Conservation (phyloP, 495 filamentous ascomycete genomes). For the Talaromyces stipitatus region DNA sequence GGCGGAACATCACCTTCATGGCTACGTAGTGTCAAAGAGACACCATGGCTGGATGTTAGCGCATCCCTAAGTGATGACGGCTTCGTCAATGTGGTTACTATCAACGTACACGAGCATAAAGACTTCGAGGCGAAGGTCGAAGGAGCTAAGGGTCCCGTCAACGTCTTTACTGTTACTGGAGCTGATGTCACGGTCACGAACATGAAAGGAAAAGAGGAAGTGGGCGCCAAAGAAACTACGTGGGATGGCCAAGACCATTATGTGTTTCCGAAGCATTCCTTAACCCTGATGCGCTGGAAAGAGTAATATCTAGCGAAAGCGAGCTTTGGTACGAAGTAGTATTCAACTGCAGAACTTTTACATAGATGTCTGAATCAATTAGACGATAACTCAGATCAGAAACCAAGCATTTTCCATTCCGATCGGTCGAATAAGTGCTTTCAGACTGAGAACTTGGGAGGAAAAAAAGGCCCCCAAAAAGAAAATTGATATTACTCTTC, state of each 20-base stretch:
- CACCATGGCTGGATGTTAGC: slow-evolving; percentile 65
- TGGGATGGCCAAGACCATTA: slow-evolving; percentile 55
- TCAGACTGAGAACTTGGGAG: neutral
- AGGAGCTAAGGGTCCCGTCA: slow-evolving; percentile 38
- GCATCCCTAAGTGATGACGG: slow-evolving; percentile 56
- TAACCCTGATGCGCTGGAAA: slow-evolving; percentile 63
- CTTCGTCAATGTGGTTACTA: slow-evolving; percentile 55
- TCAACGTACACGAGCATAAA: slow-evolving; percentile 56
- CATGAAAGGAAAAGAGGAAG: slow-evolving; percentile 51
- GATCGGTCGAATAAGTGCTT: neutral
- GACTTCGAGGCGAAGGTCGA: slow-evolving; percentile 49
- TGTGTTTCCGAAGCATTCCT: slow-evolving; percentile 55
- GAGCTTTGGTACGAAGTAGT: neutral
- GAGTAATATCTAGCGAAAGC: slow-evolving; percentile 8
- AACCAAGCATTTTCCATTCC: neutral
- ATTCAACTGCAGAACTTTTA: neutral
- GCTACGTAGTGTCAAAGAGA: slow-evolving; percentile 55
- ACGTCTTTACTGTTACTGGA: slow-evolving; percentile 55
- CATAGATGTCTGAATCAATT: neutral
- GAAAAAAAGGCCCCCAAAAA: neutral
- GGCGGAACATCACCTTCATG: slow-evolving; percentile 58
- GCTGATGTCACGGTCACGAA: slow-evolving; percentile 47
- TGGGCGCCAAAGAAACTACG: slow-evolving; percentile 48
- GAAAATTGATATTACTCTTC: neutral
- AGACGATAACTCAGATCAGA: neutral